Evolutionary conservation across 345 rosid species (phyloP), one percentile per base, ranked within the genome.

Genomic region (Brassica napus): DNA sequence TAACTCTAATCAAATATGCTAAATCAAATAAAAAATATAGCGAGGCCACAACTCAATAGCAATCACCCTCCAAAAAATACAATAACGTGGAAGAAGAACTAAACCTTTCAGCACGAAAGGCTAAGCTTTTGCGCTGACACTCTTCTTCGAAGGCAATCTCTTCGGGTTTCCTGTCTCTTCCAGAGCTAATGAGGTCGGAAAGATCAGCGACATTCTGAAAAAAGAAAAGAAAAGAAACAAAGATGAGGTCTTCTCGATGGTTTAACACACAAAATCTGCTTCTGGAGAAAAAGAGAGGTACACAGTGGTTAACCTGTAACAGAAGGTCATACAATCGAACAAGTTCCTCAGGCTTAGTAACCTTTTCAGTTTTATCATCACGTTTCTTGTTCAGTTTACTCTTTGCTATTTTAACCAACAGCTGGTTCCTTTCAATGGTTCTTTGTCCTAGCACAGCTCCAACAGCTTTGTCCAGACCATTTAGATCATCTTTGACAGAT

Each of bases 391-490:
- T 83, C 69, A 96, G 88, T 84, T 92, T 96, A 85, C 97, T 89
- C 86, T 92, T 93, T 42, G 97, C 94, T 74, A 89, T 84, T 85
- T 85, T 88, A 81, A 96, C 98, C 83, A 96, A 82, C 79, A 96
- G 79, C 85, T 88, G 97, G 83, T 93, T 92, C 75, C 98, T 90
- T 80, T 90, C 98, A 79, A 93, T 93, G 81, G 99, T 96, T 31
- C 90, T 86, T 81, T 93, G 93, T 76, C 97, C 97, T 78, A 96
- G 83, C 71, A 90, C 86, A 77, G 97, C 97, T 80, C 91, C 85
- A 70, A 93, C 97, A 86, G 99, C 98, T 87, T 96, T 93, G 83
- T 96, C 97, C 81, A 96, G 94, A 71, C 98, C 99, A 83, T 88
- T 87, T 75, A 95, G 85, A 68, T 95, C 96, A 78, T 95, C 99